Percentiles rank a stretch among this genome's conserved stretches.
Conservation (phyloP, 352 stramenopile genomes). For the Phytophthora ramorum region DNA sequence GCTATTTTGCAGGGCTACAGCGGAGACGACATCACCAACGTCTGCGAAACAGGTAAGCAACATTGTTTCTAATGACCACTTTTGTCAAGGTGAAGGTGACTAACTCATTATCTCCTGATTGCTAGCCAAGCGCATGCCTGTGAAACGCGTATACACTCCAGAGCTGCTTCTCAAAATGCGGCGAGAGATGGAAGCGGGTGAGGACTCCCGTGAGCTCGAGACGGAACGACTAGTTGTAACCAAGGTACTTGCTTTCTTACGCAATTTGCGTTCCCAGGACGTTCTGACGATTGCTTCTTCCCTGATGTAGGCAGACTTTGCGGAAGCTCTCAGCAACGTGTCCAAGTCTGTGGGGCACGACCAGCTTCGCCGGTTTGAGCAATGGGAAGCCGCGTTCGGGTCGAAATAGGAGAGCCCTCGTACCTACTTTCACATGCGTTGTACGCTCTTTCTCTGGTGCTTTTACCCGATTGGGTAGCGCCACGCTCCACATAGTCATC, state of each 20-base stretch:
- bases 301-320: conserved; percentile 48
- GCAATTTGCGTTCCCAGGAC: not conserved
- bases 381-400: conserved; percentile 85
- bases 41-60: conserved; percentile 55
- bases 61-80: not conserved
- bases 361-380: conserved; percentile 75
- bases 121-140: conserved; percentile 81
- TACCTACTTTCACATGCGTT: conserved; percentile 1
- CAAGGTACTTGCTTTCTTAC: conserved; percentile 37
- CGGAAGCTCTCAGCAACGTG: conserved; percentile 77
- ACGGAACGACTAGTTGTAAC: conserved; percentile 69
- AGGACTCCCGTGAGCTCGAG: conserved; percentile 53
- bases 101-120: conserved; percentile 9
- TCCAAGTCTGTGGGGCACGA: conserved; percentile 84
- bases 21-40: conserved; percentile 62
- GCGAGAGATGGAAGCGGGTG: conserved; percentile 48
- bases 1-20: conserved; percentile 50
- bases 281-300: not conserved
- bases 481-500: conserved; percentile 10
- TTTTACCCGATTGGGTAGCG: conserved; percentile 16
- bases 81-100: not conserved
- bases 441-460: conserved; percentile 14
- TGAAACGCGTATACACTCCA: conserved; percentile 80
- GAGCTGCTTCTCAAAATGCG: conserved; percentile 67
- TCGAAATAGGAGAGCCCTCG: conserved; percentile 58